A percentile compares a stretch with the other conserved stretches of the same genome.
Evolutionary conservation across 139 green algal species (phyloP).

Genomic region (Asterochloris erici): DNA sequence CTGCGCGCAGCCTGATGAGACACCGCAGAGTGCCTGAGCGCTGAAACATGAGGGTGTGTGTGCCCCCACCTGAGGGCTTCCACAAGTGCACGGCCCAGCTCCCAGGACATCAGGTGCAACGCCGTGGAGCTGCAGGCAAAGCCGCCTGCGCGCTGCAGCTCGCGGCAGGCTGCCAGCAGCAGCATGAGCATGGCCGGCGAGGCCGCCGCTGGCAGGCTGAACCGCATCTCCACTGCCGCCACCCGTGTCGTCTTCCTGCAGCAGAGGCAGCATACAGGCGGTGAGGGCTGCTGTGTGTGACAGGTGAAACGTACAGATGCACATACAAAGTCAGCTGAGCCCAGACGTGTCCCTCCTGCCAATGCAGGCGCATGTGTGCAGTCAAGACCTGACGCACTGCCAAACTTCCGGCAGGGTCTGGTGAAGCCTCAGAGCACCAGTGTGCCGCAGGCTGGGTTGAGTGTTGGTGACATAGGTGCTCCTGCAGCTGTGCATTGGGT

Average conservation of each 20-base stretch:
- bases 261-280: neutral
- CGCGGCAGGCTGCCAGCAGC: constrained; percentile 48
- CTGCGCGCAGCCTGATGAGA: neutral
- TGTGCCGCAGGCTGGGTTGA: no score
- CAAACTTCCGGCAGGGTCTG: no score
- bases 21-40: neutral
- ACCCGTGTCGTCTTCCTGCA: constrained; percentile 25
- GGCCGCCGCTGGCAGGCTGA: constrained; percentile 71
- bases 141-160: constrained; percentile 65
- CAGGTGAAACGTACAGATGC: no score
- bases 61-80: constrained; percentile 14
- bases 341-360: no score
- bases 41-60: neutral
- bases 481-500: no score
- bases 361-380: no score
- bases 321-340: no score
- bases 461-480: no score
- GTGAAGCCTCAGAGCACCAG: no score
- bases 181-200: constrained; percentile 49
- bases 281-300: no score
- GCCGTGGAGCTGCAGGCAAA: constrained; percentile 48
- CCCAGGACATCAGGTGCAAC: constrained; percentile 72
- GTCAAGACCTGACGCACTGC: no score
- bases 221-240: constrained; percentile 70
- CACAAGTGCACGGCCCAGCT: constrained; percentile 48